Percentiles rank a stretch among this genome's conserved stretches.
Conservation (phyloP, 257 asterid genomes). For the Eucommia ulmoides region DNA sequence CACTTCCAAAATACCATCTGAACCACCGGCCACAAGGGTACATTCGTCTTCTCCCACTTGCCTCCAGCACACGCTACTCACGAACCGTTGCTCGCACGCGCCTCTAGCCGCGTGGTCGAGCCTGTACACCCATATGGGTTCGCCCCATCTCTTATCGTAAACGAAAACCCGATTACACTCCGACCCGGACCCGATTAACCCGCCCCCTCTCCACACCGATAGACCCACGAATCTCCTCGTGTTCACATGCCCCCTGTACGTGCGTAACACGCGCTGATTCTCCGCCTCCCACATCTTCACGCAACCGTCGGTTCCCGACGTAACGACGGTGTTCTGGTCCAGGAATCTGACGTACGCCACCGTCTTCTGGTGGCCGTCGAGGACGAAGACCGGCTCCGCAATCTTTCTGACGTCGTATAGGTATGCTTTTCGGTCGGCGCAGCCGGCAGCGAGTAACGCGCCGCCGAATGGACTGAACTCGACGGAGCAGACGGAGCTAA, state of each 20-base stretch:
- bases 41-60: conserved; percentile 53
- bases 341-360: conserved; percentile 51
- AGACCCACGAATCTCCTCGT: conserved; percentile 65
- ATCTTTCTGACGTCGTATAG: conserved; percentile 45
- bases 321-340: conserved; percentile 32
- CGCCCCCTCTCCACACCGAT: conserved; percentile 69
- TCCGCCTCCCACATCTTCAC: conserved; percentile 58
- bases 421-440: conserved; percentile 56
- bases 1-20: conserved; percentile 72
- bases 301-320: conserved; percentile 63
- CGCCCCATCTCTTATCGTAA: conserved; percentile 76
- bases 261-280: conserved; percentile 26
- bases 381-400: conserved; percentile 35
- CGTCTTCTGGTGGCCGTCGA: conserved; percentile 63
- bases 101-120: conserved; percentile 18
- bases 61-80: conserved; percentile 83
- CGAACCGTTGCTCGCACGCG: conserved; percentile 24
- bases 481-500: conserved; percentile 65
- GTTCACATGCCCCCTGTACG: conserved; percentile 64
- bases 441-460: conserved; percentile 39
- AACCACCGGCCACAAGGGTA: conserved; percentile 73
- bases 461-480: conserved; percentile 68
- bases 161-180: conserved; percentile 67
- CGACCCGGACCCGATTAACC: conserved; percentile 76
- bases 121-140: conserved; percentile 62